Base-by-base conservation (phyloP, 352 stramenopile genomes). In the Globisporangium spiculum region DNA sequence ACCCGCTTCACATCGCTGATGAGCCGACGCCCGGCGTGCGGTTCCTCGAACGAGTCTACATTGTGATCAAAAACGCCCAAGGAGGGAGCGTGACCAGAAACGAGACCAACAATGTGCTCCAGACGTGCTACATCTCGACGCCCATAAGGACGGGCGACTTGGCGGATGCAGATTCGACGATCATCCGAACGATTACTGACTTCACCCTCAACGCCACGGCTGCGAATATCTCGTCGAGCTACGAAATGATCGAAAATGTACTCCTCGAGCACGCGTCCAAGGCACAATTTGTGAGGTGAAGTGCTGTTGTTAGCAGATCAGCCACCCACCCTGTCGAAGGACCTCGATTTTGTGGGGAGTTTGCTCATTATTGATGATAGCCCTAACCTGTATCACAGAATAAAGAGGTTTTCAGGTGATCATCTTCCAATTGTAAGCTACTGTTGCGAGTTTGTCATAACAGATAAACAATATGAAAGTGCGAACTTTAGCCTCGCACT, bases 241-340 rank as follows among this genome's bases (percentile, higher is more conserved):
- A 66, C n/a, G 74, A 86, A 55, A 83, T 83, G 75, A 86, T 83
- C 30, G 78, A 86, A 66, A 86, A 83, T 36, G 75, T 80, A 44
- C 58, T 86, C 27, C 60, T 85, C 22, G 69, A 79, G 38, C 74
- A 80, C 53, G 72, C 63, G 27, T 38, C 58, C 34, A 53, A 63
- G 57, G 18, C 32, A 32, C 18, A 26, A 12, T 41, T 46, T 46
- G 20, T 16, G 6, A 27, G 16, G 4, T 27, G 55, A 60, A 27
- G 26, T 27, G 26, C 26, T 27, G 26, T 27, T 27, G 2, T 27
- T 27, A 27, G 26, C 26, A 27, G 26, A 27, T 27, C 26, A 27
- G 26, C 26, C 26, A 27, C 26, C 26, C 26, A 27, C 26, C 2
- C 26, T 27, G 26, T 27, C 26, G 26, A 27, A 27, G 26, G 2